Conservation (phyloP, 2,329 filamentous ascomycete species). For the Colletotrichum cereale region DNA sequence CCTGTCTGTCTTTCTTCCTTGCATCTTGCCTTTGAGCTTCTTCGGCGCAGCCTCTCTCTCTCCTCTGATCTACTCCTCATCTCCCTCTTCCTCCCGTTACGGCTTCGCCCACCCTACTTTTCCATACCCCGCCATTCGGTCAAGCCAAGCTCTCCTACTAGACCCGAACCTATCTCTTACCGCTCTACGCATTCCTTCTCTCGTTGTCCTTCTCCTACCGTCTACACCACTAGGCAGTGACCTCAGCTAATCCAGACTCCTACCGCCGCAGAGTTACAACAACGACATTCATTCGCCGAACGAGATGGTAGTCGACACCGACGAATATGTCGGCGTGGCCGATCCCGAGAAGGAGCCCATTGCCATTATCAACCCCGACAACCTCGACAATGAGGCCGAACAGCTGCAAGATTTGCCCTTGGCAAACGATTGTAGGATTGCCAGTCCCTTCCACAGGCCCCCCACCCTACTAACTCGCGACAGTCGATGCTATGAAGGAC, state of each 20-base stretch:
- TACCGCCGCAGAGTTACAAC: conserved; percentile 60
- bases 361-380: conserved; percentile 67
- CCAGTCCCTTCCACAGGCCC: neutral
- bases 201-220: neutral
- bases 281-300: conserved; percentile 65
- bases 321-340: conserved; percentile 65
- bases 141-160: conserved; percentile 24
- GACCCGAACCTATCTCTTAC: neutral
- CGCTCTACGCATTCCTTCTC: conserved; percentile 2
- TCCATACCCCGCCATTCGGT: conserved; percentile 34
- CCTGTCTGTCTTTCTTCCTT: conserved; percentile 6
- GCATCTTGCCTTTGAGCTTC: conserved; percentile 20
- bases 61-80: neutral
- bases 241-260: conserved; percentile 23
- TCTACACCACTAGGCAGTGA: too few relatives aligned
- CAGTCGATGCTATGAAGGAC: conserved; percentile 88
- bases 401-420: conserved; percentile 61
- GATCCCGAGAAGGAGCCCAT: conserved; percentile 64
- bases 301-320: conserved; percentile 68
- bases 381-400: conserved; percentile 61
- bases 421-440: conserved; percentile 66
- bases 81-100: neutral
- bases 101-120: neutral
- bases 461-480: conserved; percentile 44
- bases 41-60: neutral